Evolutionary conservation across 208 protist species (phyloP).

Genomic region (Novymonas esmeraldas): DNA sequence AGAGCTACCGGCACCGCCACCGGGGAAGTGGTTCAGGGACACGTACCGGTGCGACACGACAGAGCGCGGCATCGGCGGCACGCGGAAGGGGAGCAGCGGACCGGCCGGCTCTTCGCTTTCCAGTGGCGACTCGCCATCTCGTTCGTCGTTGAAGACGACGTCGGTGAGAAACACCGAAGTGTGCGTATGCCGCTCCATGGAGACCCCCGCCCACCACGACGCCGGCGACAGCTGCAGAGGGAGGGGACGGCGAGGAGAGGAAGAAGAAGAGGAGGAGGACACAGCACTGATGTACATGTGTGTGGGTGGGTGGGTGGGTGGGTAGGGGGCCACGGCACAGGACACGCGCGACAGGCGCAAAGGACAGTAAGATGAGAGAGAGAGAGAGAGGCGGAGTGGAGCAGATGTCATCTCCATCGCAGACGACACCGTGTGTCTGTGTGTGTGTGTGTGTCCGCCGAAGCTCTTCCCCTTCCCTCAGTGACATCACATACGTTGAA

Average conservation of each 20-base stretch:
- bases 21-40: constrained; percentile 19
- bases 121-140: background rate
- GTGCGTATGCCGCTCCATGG: background rate
- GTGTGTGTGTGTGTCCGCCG: background rate
- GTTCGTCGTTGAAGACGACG: constrained; percentile 9
- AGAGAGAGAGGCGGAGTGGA: no score
- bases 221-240: background rate
- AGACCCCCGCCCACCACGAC: background rate
- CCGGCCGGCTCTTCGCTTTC: constrained; percentile 9
- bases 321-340: no score
- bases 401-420: no score
- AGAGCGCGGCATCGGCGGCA: constrained; percentile 39
- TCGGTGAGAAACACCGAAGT: constrained; percentile 33
- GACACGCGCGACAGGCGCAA: no score
- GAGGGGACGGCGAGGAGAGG: background rate
- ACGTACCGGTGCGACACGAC: constrained; percentile 36
- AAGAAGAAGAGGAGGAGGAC: constrained; percentile 5
- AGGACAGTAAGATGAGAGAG: no score
- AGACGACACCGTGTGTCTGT: no score
- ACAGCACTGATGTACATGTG: background rate
- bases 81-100: constrained; percentile 46
- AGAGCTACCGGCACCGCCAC: constrained; percentile 13
- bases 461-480: no score
- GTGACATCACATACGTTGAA: no score
- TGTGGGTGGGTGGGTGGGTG: no score